phyloP scores from a whole-genome alignment of 2,329 filamentous ascomycete species.

The Alternaria burnsii region DNA sequence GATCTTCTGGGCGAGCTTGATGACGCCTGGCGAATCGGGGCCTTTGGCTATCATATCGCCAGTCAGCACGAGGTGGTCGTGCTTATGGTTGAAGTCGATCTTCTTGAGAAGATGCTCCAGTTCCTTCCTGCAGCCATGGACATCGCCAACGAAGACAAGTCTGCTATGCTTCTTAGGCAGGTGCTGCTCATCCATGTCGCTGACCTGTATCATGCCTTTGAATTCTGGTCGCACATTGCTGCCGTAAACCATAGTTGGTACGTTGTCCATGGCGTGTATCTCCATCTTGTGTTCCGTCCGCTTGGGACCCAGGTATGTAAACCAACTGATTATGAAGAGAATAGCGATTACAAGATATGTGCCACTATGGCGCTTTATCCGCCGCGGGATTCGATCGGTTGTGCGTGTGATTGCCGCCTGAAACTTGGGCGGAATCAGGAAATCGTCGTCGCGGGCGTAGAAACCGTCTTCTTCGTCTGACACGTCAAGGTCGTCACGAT shows the following conservation, averaged over 20 bases:
- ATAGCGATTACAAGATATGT: conserved; percentile 42
- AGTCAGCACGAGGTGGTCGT: conserved; percentile 58
- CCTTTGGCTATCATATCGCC: conserved; percentile 72
- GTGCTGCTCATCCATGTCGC: conserved; percentile 57
- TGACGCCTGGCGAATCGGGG: conserved; percentile 79
- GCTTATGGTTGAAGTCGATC: conserved; percentile 66
- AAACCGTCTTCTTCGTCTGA: conserved; percentile 52
- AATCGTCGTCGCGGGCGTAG: conserved; percentile 48
- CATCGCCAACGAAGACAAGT: conserved; percentile 86
- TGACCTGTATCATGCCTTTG: conserved; percentile 60
- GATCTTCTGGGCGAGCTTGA: conserved; percentile 76
- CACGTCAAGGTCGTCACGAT: conserved; percentile 43
- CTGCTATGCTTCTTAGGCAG: conserved; percentile 62
- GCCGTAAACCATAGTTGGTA: conserved; percentile 52
- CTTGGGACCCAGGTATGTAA: conserved; percentile 47
- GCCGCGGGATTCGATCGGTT: conserved; percentile 43
- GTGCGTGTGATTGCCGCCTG: conserved; percentile 36
- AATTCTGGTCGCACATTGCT: conserved; percentile 59
- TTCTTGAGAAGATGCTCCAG: conserved; percentile 69
- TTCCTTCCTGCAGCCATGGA: conserved; percentile 83
- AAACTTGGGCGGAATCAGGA: conserved; percentile 44
- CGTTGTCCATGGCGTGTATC: conserved; percentile 45
- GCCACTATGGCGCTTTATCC: conserved; percentile 48
- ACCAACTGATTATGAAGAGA: conserved; percentile 48
- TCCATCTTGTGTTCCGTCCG: conserved; percentile 47